Evolutionary conservation across 139 green algal species (phyloP).

Genomic region (Chlorella vulgaris): DNA sequence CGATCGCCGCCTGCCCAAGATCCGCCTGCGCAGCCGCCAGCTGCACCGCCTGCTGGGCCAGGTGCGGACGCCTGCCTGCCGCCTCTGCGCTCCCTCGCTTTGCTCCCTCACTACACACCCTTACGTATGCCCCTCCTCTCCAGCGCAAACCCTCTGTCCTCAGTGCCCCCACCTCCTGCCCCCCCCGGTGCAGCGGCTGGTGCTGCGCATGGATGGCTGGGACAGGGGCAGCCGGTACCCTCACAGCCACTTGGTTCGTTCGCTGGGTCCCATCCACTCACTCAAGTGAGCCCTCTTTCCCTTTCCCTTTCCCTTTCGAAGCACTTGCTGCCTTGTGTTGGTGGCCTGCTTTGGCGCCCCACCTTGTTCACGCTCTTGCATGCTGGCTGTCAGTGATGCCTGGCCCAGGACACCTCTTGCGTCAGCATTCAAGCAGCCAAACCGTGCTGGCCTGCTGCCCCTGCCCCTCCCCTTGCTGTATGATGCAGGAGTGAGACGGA

Average conservation of each 20-base stretch:
- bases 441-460: neutral
- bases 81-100: neutral
- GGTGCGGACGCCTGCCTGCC: constrained; percentile 5
- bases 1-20: constrained; percentile 76
- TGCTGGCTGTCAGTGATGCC: no score
- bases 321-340: neutral
- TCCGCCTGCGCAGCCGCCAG: constrained; percentile 84
- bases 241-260: constrained; percentile 75
- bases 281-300: constrained; percentile 63
- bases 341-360: neutral
- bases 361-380: no score
- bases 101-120: neutral
- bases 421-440: neutral
- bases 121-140: no score
- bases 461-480: neutral
- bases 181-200: constrained; percentile 26
- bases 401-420: no score
- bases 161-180: neutral
- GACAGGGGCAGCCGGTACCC: constrained; percentile 70
- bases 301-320: neutral
- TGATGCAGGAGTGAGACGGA: constrained; percentile 50
- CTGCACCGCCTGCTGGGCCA: constrained; percentile 70
- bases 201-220: constrained; percentile 83
- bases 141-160: neutral
- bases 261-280: constrained; percentile 82